phyloP scores from a whole-genome alignment of 1,284 basidiomycete genomes.

The Ustilago xerochloae region DNA sequence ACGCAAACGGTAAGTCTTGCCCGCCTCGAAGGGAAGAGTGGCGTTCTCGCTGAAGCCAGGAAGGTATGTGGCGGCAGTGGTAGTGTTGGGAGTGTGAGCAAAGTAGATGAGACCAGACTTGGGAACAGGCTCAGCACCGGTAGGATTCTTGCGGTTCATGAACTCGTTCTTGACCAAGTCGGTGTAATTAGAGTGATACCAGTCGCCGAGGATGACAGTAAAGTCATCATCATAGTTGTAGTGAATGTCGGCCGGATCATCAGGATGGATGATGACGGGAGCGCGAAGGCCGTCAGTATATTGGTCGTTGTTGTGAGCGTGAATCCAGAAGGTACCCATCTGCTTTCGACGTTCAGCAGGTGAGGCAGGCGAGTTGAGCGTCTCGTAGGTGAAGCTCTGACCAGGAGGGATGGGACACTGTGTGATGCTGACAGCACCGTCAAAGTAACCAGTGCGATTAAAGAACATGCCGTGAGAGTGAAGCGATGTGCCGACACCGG shows the following conservation, averaged over 20 bases:
- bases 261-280: conserved; percentile 67
- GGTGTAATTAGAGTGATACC: conserved; percentile 70
- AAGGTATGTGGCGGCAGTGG: conserved; percentile 44
- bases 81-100: conserved; percentile 73
- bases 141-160: conserved; percentile 73
- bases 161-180: conserved; percentile 71
- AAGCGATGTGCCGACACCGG: conserved; percentile 50
- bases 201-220: conserved; percentile 84
- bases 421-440: conserved; percentile 60
- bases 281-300: conserved; percentile 64
- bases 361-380: conserved; percentile 44
- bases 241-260: conserved; percentile 49
- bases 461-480: conserved; percentile 67
- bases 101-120: conserved; percentile 85
- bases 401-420: conserved; percentile 66
- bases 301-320: conserved; percentile 62
- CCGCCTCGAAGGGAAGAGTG: conserved; percentile 73
- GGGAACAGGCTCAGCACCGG: conserved; percentile 61
- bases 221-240: conserved; percentile 90
- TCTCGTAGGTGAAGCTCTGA: conserved; percentile 52
- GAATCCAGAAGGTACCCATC: conserved; percentile 71
- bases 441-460: conserved; percentile 57
- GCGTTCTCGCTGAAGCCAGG: conserved; percentile 79
- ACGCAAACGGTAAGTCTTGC: conserved; percentile 73
- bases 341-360: conserved; percentile 41